These are phyloP conservation scores for Lipomyces chichibuensis DNA, from an alignment of 805 yeast species.

Conservation along the genomic window DNA sequence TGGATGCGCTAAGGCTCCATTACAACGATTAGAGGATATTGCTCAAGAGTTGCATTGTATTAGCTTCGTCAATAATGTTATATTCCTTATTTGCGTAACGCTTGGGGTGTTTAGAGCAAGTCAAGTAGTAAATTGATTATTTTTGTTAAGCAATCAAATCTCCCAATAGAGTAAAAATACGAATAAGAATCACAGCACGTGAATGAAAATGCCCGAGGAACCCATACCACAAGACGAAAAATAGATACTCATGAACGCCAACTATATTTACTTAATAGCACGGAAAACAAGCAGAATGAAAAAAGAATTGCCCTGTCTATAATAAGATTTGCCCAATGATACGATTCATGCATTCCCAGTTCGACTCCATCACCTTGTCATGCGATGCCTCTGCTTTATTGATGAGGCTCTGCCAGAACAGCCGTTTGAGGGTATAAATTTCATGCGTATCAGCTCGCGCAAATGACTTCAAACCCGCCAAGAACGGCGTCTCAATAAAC, in stretches of 20 bases:
- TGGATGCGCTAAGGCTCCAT: too few species aligned
- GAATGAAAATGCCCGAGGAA: neutral
- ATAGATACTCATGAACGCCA: neutral
- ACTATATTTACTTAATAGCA: neutral
- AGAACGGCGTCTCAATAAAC: neutral
- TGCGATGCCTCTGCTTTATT: neutral
- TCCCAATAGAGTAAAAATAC: neutral
- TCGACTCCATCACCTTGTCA: neutral
- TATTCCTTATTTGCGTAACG: neutral
- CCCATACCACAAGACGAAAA: neutral
- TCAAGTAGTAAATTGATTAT: too few species aligned
- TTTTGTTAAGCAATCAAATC: neutral
- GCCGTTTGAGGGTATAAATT: neutral
- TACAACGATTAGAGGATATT: too few species aligned
- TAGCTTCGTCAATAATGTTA: neutral
- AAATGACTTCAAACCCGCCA: neutral
- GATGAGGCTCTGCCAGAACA: neutral
- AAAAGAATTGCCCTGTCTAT: neutral
- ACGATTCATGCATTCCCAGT: neutral
- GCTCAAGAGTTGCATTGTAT: too few species aligned
- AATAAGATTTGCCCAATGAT: neutral
- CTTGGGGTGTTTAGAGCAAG: neutral
- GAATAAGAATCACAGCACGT: neutral
- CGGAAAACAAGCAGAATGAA: neutral
- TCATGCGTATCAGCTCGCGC: constrained; percentile 1